A percentile compares a stretch with the other conserved stretches of the same genome.
These are phyloP conservation scores for Nectriaceae sp. DNA, from an alignment of 2,329 filamentous ascomycete species.

Conservation along the genomic window DNA sequence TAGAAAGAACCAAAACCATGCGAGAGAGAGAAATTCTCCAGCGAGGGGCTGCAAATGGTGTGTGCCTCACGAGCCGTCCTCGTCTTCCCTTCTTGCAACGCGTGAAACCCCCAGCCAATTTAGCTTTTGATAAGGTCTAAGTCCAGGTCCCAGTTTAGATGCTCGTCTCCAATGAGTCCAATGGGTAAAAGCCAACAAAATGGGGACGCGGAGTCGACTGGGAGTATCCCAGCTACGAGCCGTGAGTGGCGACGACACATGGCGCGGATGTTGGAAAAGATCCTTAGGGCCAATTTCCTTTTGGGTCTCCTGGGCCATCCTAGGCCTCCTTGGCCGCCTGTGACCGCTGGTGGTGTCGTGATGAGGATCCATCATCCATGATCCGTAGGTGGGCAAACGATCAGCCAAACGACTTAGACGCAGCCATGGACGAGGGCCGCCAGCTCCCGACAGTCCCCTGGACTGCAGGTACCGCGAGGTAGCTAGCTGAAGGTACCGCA, in stretches of 20 bases:
- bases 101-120: background rate
- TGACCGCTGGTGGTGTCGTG: slow-evolving; percentile 24
- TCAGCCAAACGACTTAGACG: slow-evolving; percentile 24
- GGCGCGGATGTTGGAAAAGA: slow-evolving; percentile 21
- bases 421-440: slow-evolving; percentile 12
- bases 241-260: slow-evolving; percentile 25
- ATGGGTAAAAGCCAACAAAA: background rate
- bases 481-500: background rate
- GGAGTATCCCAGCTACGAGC: slow-evolving; percentile 18
- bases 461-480: slow-evolving; percentile 5
- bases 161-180: too few relatives aligned
- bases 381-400: background rate
- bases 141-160: too few relatives aligned
- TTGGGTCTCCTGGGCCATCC: too few relatives aligned
- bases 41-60: background rate
- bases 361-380: slow-evolving; percentile 9
- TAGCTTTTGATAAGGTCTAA: background rate
- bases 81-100: background rate
- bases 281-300: slow-evolving; percentile 25
- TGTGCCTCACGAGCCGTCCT: background rate
- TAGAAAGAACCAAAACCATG: background rate
- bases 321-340: slow-evolving; percentile 23
- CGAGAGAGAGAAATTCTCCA: background rate
- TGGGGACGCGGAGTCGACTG: slow-evolving; percentile 20
- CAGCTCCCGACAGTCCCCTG: too few relatives aligned